These are phyloP conservation scores for Sonneratia alba DNA, from an alignment of 345 rosid genomes.

Conservation along the genomic window DNA sequence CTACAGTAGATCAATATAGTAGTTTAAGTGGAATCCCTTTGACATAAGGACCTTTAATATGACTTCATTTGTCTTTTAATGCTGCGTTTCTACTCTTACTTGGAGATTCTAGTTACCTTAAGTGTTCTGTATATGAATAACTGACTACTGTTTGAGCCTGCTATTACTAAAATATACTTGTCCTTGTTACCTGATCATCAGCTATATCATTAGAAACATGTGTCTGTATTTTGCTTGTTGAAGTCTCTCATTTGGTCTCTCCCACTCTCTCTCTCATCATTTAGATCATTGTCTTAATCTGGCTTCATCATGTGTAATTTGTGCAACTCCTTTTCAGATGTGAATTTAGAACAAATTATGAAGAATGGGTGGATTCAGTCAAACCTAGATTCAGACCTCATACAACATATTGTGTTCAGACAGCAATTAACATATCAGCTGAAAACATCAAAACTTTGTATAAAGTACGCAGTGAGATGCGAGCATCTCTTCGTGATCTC, in stretches of 20 bases:
- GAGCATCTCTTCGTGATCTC: slow-evolving; percentile 58
- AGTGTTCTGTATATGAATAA: background rate
- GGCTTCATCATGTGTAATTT: slow-evolving; percentile 8
- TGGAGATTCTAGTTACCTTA: background rate
- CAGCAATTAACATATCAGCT: slow-evolving; percentile 41
- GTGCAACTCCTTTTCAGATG: slow-evolving; percentile 36
- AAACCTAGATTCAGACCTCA: slow-evolving; percentile 62
- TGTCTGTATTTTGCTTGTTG: background rate
- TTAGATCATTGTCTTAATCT: background rate
- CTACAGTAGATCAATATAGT: background rate
- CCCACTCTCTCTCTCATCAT: background rate
- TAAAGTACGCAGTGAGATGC: slow-evolving; percentile 72
- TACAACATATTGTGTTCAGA: slow-evolving; percentile 38
- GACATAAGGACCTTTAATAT: background rate
- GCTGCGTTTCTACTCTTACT: background rate
- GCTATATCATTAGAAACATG: background rate
- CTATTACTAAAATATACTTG: background rate
- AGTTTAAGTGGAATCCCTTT: background rate
- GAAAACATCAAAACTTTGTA: slow-evolving; percentile 52
- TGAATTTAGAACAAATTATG: slow-evolving; percentile 81
- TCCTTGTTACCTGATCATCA: background rate
- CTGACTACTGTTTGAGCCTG: background rate
- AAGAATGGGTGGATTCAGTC: slow-evolving; percentile 73
- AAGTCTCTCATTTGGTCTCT: background rate
- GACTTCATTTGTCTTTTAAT: background rate